These are phyloP conservation scores for Marchantia polymorpha DNA, from an alignment of 225 moss, liverwort and hornwort genomes.

Conservation along the genomic window DNA sequence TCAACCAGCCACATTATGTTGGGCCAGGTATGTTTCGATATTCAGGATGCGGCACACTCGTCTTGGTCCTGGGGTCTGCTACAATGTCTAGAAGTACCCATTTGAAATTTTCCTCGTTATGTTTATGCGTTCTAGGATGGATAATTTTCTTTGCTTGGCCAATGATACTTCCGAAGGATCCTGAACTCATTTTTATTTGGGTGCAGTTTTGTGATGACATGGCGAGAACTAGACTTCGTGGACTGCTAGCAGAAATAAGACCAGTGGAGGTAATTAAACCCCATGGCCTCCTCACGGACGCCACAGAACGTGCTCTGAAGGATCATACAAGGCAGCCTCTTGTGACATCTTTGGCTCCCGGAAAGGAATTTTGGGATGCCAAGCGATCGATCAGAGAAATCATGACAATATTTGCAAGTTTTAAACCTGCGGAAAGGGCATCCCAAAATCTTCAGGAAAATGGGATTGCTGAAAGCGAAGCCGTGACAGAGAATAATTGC, in stretches of 20 bases:
- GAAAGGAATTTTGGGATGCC: conserved; percentile 72
- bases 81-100: not conserved
- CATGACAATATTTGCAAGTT: conserved; percentile 37
- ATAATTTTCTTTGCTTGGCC: too few species aligned
- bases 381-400: conserved; percentile 61
- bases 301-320: conserved; percentile 81
- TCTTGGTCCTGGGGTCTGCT: not conserved
- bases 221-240: conserved; percentile 66
- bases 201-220: conserved; percentile 88
- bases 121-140: not conserved
- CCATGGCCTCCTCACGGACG: conserved; percentile 61
- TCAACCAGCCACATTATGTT: conserved; percentile 90
- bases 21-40: conserved; percentile 59
- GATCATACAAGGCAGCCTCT: conserved; percentile 86
- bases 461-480: not conserved
- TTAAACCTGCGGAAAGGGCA: conserved; percentile 24
- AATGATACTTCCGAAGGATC: not conserved
- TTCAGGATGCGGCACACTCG: not conserved
- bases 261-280: conserved; percentile 89
- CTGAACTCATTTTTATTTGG: not conserved
- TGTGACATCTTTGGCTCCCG: conserved; percentile 57
- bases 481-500: conserved; percentile 9
- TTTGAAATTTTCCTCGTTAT: too few species aligned
- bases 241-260: conserved; percentile 73
- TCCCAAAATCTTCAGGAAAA: conserved; percentile 33